A percentile compares a stretch with the other conserved stretches of the same genome.
Evolutionary conservation across 768 basidiomycete species (phyloP).

Genomic region (Amylocystis lapponica): DNA sequence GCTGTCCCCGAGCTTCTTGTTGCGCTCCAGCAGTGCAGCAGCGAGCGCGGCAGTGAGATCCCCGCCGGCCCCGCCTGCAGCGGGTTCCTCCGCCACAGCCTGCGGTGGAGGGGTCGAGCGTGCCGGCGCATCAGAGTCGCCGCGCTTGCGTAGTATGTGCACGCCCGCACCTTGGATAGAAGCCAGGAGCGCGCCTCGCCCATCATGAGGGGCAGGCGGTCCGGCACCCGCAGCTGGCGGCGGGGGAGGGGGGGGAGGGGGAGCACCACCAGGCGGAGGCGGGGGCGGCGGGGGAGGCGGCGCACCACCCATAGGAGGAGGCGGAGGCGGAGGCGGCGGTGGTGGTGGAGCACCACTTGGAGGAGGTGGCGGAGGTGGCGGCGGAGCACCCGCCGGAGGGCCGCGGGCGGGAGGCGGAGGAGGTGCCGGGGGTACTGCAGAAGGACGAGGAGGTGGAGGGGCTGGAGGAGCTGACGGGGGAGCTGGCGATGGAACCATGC

Average conservation of each 20-base stretch:
- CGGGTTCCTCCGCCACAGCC: constrained; percentile 28
- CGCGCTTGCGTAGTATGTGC: constrained; percentile 59
- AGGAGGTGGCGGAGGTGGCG: constrained; percentile 20
- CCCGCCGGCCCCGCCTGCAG: constrained; percentile 45
- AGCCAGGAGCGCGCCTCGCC: constrained; percentile 61
- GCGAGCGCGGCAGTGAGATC: constrained; percentile 83
- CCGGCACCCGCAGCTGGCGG: constrained; percentile 17
- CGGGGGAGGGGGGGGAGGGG: constrained; percentile 40
- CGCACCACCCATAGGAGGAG: constrained; percentile 21
- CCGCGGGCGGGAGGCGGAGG: constrained; percentile 27
- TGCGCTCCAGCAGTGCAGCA: constrained; percentile 74
- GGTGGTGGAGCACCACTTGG: constrained; percentile 32
- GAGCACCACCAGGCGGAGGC: constrained; percentile 23
- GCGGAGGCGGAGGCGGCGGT: constrained; percentile 29
- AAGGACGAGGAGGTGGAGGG: constrained; percentile 17
- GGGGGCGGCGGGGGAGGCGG: constrained; percentile 42
- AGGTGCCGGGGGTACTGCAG: constrained; percentile 22
- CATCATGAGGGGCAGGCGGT: constrained; percentile 51
- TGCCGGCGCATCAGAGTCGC: constrained; percentile 23
- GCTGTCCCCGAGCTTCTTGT: constrained; percentile 83
- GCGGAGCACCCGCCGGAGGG: constrained; percentile 31
- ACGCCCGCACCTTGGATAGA: constrained; percentile 82
- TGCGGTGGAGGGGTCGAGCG: constrained; percentile 26
- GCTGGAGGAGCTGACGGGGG: constrained; percentile 26
- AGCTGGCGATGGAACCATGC: constrained; percentile 29